phyloP scores from a whole-genome alignment of 1,284 basidiomycete species.

The Chiua sp. region DNA sequence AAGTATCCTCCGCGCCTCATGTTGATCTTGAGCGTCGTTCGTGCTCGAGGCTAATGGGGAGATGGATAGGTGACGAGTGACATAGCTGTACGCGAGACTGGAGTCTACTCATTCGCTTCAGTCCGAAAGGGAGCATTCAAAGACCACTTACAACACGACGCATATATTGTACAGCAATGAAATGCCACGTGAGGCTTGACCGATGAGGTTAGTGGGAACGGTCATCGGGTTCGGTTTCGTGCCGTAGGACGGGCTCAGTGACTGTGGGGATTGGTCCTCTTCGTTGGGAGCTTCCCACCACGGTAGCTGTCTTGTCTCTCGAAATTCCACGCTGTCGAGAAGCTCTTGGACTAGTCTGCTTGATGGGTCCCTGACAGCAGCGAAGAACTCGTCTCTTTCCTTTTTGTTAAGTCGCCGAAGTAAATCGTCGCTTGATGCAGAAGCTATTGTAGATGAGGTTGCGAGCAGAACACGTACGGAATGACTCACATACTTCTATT shows the following conservation, averaged over 20 bases:
- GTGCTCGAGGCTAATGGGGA: constrained; percentile 56
- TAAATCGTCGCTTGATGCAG: constrained; percentile 60
- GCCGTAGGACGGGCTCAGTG: constrained; percentile 37
- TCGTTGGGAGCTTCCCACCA: constrained; percentile 63
- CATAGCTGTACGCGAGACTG: constrained; percentile 71
- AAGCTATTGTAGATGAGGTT: constrained; percentile 43
- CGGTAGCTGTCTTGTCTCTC: constrained; percentile 51
- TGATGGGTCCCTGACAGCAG: constrained; percentile 59
- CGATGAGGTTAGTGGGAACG: constrained; percentile 56
- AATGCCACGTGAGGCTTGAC: constrained; percentile 44
- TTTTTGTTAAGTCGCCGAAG: constrained; percentile 64
- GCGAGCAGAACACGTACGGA: not conserved
- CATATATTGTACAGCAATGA: constrained; percentile 68
- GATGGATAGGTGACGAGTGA: constrained; percentile 60
- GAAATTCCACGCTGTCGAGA: constrained; percentile 61
- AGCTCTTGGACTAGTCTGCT: constrained; percentile 62
- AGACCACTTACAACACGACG: constrained; percentile 61
- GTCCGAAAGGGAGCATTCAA: not conserved
- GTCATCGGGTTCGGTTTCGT: constrained; percentile 49
- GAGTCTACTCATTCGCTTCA: constrained; percentile 2
- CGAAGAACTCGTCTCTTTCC: constrained; percentile 64
- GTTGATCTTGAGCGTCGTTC: constrained; percentile 46
- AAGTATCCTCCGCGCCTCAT: constrained; percentile 53
- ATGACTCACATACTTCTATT: constrained; percentile 65
- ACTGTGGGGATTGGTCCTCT: not conserved